Evolutionary conservation across 2,329 filamentous ascomycete species (phyloP), one percentile per base, ranked within the genome.

Genomic region (Hirsutella thompsonii): DNA sequence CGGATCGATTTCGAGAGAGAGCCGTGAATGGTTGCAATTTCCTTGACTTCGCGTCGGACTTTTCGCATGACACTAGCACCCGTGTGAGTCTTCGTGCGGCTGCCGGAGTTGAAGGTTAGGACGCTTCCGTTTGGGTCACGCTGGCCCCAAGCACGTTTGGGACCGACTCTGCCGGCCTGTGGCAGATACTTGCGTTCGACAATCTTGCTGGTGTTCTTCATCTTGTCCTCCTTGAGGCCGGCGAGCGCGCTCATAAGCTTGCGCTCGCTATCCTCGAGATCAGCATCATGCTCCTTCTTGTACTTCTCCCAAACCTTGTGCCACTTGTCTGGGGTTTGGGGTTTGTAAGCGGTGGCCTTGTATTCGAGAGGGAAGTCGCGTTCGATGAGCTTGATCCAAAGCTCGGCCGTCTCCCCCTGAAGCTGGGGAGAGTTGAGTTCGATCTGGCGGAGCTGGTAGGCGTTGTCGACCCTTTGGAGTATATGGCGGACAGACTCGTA

Each of bases 331-430:
- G 81, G 76, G 46, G 85, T 72, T 42, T 70, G 69, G 0, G 84
- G 83, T 20, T 76, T 66, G 49, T 79, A 74, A 20, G 76, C 73
- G 54, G 82, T 77, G 36, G 66, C 63, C 34, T 79, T 68, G 47
- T 63, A 61, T 58, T 78, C 81, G 42, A 75, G 64, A 2, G 79
- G 78, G 46, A 94, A 84, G 52, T 94, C 79, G 37, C 79, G 76
- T 39, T 76, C 73, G 58, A 96, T 92, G 53, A 95, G 74, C 21
- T 75, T 72, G 34, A 77, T 62, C 90, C 90, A 95, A 46, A 90
- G 66, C 50, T 88, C 82, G 18, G 66, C 71, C 32, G 79, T 79
- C 42, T 83, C 69, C 30, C 77, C 76, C 45, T 74, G 68, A 39
- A 95, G 71, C 47, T 94, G 85, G 0, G 87, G 84, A 5, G 81